phyloP scores from a whole-genome alignment of 2,329 filamentous ascomycete genomes.

The Ophiostoma himal-ulmi region DNA sequence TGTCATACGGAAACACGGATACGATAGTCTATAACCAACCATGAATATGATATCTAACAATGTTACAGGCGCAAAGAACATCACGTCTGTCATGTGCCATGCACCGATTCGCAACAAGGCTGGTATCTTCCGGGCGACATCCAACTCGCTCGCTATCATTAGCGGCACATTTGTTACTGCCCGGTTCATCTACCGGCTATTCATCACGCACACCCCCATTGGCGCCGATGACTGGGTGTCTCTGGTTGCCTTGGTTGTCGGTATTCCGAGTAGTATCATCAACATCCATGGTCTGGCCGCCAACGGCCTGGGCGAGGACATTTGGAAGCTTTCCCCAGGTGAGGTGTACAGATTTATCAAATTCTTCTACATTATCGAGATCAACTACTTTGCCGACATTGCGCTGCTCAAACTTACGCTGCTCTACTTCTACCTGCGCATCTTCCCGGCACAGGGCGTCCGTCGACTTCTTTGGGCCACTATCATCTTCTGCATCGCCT shows the following conservation, averaged over 20 bases:
- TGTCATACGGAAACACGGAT: neutral
- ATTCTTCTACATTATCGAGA: slow-evolving; percentile 39
- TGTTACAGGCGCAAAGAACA: slow-evolving; percentile 27
- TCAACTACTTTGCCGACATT: slow-evolving; percentile 43
- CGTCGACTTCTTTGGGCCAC: slow-evolving; percentile 41
- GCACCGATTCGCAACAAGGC: slow-evolving; percentile 30
- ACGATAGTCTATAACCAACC: neutral
- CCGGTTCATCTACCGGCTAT: slow-evolving; percentile 36
- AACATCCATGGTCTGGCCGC: slow-evolving; percentile 32
- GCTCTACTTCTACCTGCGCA: slow-evolving; percentile 50
- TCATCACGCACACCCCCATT: slow-evolving; percentile 32
- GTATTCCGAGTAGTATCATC: slow-evolving; percentile 32
- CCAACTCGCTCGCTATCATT: slow-evolving; percentile 32
- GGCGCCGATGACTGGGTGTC: slow-evolving; percentile 37
- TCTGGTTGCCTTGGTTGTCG: slow-evolving; percentile 29
- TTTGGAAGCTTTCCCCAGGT: slow-evolving; percentile 43
- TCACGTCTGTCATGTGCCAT: slow-evolving; percentile 30
- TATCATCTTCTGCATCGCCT: slow-evolving; percentile 36
- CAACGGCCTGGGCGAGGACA: slow-evolving; percentile 45
- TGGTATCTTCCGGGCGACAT: slow-evolving; percentile 32
- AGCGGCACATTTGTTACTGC: slow-evolving; percentile 35
- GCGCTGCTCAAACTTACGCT: slow-evolving; percentile 47
- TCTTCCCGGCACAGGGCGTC: slow-evolving; percentile 43
- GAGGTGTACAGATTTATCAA: slow-evolving; percentile 41
- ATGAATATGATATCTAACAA: neutral